Base-by-base conservation (phyloP, 768 basidiomycete genomes). In the Rhodotorula babjevae region DNA sequence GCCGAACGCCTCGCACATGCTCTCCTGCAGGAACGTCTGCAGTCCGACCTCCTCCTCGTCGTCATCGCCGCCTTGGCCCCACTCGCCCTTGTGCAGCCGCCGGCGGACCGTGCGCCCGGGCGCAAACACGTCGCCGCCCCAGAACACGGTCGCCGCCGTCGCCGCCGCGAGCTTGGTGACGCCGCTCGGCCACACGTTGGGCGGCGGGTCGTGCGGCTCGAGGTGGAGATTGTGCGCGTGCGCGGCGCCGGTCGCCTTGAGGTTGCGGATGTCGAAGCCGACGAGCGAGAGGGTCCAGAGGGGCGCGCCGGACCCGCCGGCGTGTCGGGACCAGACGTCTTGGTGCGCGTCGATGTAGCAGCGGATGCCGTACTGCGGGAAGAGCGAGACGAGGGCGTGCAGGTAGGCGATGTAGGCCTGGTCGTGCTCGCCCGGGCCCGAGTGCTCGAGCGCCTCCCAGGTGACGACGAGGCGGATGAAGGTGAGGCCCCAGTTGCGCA, bases 371-470 rank as follows among this genome's bases (percentile, higher is more conserved):
- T 89, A 92, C 71, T 87, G 79, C 0, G 91, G 89, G n/a, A 67
- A 61, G 36, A 90, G 78, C 0, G 86, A 85, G 16, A 92, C 82
- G 5, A 99, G 81, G 2, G 82, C 78, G 68, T 87, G 87, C 44
- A 99, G 82, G 78, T 98, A 97, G 27, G 84, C 79, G 10, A 98
- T 83, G 80, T 96, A 98, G 63, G 88, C 88, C 12, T 81, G 82
- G 80, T 98, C 95, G 77, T 95, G 94, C 29, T 87, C 80, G 0
- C 93, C 93, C 14, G 87, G 90, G 76, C 92, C 95, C 71, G 85
- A 87, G 79, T 98, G 96, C 79, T 97, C 95, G 25, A 98, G 85
- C 0, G 95, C 92, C 80, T 99, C 95, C 95, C 95, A 99, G 2
- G 95, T 94, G 9, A 98, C 87, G 40, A 94, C 87, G 77, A 99